These are phyloP conservation scores for Boletus tylopilopsis DNA, from an alignment of 768 basidiomycete genomes.

Conservation along the genomic window DNA sequence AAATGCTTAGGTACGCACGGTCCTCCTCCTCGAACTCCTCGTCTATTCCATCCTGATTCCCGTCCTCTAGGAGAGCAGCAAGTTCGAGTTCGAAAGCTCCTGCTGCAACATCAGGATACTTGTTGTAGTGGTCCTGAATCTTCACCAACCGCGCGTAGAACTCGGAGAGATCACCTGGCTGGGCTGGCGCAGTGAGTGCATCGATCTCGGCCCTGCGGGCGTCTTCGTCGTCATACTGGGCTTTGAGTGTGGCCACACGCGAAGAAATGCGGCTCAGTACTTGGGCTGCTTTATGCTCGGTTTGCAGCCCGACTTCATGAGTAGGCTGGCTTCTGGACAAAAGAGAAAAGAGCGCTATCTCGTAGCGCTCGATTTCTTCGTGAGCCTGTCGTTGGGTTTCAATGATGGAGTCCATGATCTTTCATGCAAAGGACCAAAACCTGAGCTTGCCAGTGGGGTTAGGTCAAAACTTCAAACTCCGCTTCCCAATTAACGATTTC, in stretches of 20 bases:
- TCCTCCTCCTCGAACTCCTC: conserved; percentile 80
- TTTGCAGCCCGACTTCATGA: conserved; percentile 64
- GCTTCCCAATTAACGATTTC: conserved; percentile 22
- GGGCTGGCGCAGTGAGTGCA: conserved; percentile 51
- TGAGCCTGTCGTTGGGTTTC: conserved; percentile 95
- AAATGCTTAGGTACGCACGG: conserved; percentile 49
- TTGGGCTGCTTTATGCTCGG: conserved; percentile 87
- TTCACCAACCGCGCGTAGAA: conserved; percentile 96
- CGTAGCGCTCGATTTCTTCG: conserved; percentile 92
- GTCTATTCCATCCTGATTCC: conserved; percentile 61
- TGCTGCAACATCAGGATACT: conserved; percentile 88
- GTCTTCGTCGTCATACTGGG: conserved; percentile 75
- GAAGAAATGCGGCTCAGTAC: conserved; percentile 82
- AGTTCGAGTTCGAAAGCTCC: conserved; percentile 83
- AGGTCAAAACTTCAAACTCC: conserved; percentile 54
- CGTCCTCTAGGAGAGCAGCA: conserved; percentile 74
- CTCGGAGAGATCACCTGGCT: conserved; percentile 77
- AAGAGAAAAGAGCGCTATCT: conserved; percentile 80
- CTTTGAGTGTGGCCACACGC: conserved; percentile 59
- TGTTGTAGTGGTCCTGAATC: conserved; percentile 94
- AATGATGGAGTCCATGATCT: conserved; percentile 85
- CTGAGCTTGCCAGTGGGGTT: neutral
- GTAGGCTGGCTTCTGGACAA: conserved; percentile 63
- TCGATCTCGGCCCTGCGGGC: conserved; percentile 66
- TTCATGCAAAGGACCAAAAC: neutral